A percentile compares a stretch with the other conserved stretches of the same genome.
Evolutionary conservation across 139 green algal genomes (phyloP).

Genomic region (Ettlia oleoabundans): DNA sequence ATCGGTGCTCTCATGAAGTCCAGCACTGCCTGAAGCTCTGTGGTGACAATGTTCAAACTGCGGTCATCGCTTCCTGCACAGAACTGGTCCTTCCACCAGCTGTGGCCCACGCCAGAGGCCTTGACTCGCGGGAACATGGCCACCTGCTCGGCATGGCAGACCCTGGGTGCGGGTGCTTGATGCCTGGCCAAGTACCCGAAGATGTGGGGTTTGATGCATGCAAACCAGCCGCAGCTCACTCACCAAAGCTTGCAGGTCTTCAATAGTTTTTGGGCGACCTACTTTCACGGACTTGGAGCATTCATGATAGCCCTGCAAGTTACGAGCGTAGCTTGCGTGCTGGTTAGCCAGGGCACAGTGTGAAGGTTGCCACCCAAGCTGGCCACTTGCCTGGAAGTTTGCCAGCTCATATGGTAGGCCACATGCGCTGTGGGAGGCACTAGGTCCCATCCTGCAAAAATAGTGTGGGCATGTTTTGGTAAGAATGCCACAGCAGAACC

Average conservation of each 20-base stretch:
- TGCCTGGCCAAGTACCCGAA: no score
- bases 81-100: conserved; percentile 74
- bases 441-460: conserved; percentile 14
- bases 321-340: not conserved
- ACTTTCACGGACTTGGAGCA: conserved; percentile 62
- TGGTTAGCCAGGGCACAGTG: no score
- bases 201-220: no score
- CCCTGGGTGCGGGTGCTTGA: not conserved
- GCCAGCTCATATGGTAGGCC: conserved; percentile 30
- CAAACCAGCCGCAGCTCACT: no score
- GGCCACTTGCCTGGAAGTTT: conserved; percentile 33
- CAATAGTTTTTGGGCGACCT: conserved; percentile 53
- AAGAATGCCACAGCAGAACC: no score
- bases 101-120: conserved; percentile 65
- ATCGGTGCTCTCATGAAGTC: conserved; percentile 33
- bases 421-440: conserved; percentile 2
- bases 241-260: conserved; percentile 56
- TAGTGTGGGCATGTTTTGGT: not conserved
- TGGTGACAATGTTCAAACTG: conserved; percentile 43
- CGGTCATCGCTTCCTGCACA: conserved; percentile 36
- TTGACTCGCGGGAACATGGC: conserved; percentile 56
- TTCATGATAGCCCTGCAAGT: conserved; percentile 43
- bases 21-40: conserved; percentile 50
- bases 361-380: no score
- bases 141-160: conserved; percentile 32